Percentiles rank a stretch among this genome's conserved stretches.
Conservation (phyloP, 2,329 filamentous ascomycete species). For the Alternaria viburni region DNA sequence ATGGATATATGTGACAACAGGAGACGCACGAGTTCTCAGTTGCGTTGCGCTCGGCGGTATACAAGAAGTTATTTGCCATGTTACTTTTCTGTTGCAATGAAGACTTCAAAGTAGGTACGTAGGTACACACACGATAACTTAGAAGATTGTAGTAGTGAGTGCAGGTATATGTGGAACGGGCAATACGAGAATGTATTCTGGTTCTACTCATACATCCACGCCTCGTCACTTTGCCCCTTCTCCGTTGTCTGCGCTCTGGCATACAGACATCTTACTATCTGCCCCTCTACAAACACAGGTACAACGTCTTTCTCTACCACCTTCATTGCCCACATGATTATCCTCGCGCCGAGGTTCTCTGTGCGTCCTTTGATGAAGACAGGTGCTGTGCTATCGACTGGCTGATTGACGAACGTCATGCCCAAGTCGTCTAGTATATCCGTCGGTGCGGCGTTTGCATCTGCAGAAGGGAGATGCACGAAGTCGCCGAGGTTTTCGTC, state of each 20-base stretch:
- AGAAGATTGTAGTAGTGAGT: neutral
- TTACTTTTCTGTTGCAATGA: too few relatives aligned
- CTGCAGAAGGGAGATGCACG: slow-evolving; percentile 4
- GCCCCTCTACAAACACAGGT: slow-evolving; percentile 5
- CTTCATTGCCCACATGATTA: slow-evolving; percentile 35
- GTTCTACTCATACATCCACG: slow-evolving; percentile 20
- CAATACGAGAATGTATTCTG: neutral
- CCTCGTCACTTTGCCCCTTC: neutral
- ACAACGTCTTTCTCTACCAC: slow-evolving; percentile 25
- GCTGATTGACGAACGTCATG: slow-evolving; percentile 14
- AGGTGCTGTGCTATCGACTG: neutral
- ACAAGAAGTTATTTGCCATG: too few relatives aligned
- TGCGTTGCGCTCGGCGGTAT: too few relatives aligned
- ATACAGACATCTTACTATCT: slow-evolving; percentile 17
- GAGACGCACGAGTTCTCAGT: too few relatives aligned
- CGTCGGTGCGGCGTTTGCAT: neutral
- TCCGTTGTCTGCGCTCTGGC: neutral
- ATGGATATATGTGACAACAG: too few relatives aligned
- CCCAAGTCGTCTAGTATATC: slow-evolving; percentile 25
- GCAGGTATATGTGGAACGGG: fast-evolving
- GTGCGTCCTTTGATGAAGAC: slow-evolving; percentile 16
- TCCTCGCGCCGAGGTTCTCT: slow-evolving; percentile 23
- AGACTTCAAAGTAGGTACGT: neutral
- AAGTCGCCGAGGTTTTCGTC: slow-evolving; percentile 31
- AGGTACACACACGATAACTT: neutral